Percentiles rank a stretch among this genome's conserved stretches.
Evolutionary conservation across 768 basidiomycete species (phyloP).

Genomic region (Punctularia strigosozonata): DNA sequence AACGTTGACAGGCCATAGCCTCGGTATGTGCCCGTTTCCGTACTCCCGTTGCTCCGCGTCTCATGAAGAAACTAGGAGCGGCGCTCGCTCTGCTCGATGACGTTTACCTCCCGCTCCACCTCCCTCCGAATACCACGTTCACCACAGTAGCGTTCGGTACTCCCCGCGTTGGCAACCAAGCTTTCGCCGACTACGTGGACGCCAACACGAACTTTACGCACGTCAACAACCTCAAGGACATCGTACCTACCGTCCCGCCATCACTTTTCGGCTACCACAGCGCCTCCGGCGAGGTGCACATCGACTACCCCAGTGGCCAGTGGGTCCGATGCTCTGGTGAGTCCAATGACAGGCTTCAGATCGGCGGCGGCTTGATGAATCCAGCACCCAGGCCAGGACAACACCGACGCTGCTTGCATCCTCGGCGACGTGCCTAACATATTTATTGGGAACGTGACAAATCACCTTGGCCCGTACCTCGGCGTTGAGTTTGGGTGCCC

Average conservation of each 20-base stretch:
- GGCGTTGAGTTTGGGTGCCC: constrained; percentile 20
- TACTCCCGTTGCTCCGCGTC: background rate
- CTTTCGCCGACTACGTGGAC: background rate
- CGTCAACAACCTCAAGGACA: constrained; percentile 9
- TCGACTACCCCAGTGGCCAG: constrained; percentile 26
- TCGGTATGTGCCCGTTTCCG: constrained; percentile 14
- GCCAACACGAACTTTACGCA: constrained; percentile 1
- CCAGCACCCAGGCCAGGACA: constrained; percentile 42
- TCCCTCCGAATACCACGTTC: constrained; percentile 7
- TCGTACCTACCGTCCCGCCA: constrained; percentile 11
- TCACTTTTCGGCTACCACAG: constrained; percentile 9
- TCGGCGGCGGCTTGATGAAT: constrained; percentile 9
- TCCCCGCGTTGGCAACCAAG: constrained; percentile 10
- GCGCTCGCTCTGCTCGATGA: constrained; percentile 16
- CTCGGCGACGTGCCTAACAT: constrained; percentile 42
- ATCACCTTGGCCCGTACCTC: constrained; percentile 40
- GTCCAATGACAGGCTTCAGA: constrained; percentile 6
- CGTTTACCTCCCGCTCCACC: constrained; percentile 12
- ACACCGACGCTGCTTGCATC: constrained; percentile 35
- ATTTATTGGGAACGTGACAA: constrained; percentile 24
- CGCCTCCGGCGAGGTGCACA: constrained; percentile 23
- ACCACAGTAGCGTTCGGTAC: constrained; percentile 12
- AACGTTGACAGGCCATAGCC: constrained; percentile 26
- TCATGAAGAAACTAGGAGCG: constrained; percentile 5
- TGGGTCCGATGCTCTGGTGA: constrained; percentile 48